A percentile compares a stretch with the other conserved stretches of the same genome.
These are phyloP conservation scores for Diaporthe sp. DNA, from an alignment of 2,329 filamentous ascomycete genomes.

Conservation along the genomic window DNA sequence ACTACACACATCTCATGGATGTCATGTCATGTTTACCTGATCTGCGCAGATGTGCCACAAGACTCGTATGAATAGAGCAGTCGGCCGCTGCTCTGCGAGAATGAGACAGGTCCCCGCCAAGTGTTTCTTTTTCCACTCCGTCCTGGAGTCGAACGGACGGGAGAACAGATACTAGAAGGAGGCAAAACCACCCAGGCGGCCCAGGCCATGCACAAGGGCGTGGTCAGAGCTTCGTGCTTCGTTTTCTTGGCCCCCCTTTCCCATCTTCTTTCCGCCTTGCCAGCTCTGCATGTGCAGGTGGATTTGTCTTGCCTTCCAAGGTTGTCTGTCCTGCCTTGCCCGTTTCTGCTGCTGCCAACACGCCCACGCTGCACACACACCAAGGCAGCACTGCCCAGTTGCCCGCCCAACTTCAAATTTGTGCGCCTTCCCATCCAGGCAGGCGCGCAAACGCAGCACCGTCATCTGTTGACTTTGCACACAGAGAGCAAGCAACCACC, in stretches of 20 bases:
- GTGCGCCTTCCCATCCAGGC: conserved; percentile 15
- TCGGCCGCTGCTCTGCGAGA: conserved; percentile 16
- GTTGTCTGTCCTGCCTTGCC: neutral
- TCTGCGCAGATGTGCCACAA: conserved; percentile 29
- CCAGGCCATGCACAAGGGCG: conserved; percentile 20
- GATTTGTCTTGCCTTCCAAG: neutral
- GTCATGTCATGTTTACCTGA: conserved; percentile 27
- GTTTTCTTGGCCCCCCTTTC: conserved; percentile 23
- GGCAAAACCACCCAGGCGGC: neutral
- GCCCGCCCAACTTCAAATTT: conserved; percentile 26
- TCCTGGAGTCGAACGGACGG: conserved; percentile 17
- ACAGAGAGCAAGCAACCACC: neutral
- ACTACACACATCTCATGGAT: conserved; percentile 15
- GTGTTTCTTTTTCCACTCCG: conserved; percentile 21
- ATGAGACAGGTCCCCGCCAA: conserved; percentile 26
- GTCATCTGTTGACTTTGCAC: conserved; percentile 12
- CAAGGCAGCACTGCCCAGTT: conserved; percentile 10
- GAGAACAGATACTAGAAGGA: conserved; percentile 9
- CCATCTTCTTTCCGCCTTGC: conserved; percentile 1
- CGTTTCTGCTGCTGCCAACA: neutral
- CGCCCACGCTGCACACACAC: neutral
- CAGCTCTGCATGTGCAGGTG: neutral
- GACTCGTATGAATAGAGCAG: conserved; percentile 31
- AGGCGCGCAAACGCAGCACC: conserved; percentile 19
- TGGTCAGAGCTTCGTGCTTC: conserved; percentile 30